These are phyloP conservation scores for Fusarium praegraminearum DNA, from an alignment of 2,329 filamentous ascomycete species.

Conservation along the genomic window DNA sequence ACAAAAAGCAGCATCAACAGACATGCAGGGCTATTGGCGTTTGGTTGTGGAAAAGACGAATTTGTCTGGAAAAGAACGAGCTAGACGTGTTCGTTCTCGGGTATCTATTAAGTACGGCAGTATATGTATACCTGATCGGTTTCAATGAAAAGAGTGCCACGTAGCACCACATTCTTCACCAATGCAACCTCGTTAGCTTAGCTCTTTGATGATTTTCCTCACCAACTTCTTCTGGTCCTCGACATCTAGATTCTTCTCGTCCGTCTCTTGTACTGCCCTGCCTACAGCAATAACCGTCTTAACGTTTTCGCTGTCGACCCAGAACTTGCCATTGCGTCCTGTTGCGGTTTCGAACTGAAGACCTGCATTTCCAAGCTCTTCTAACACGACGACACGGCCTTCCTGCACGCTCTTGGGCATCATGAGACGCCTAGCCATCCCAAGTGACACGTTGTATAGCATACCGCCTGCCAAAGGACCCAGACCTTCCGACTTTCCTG, in stretches of 20 bases:
- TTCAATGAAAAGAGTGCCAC: conserved; percentile 41
- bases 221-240: conserved; percentile 79
- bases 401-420: conserved; percentile 70
- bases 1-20: conserved; percentile 33
- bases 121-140: conserved; percentile 38
- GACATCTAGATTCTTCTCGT: conserved; percentile 72
- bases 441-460: conserved; percentile 83
- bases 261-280: conserved; percentile 80
- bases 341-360: conserved; percentile 93
- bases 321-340: conserved; percentile 90
- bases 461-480: conserved; percentile 88
- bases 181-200: conserved; percentile 55
- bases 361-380: conserved; percentile 80
- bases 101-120: conserved; percentile 45
- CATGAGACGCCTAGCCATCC: conserved; percentile 84
- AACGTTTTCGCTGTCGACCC: conserved; percentile 84
- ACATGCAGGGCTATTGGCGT: conserved; percentile 36
- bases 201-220: conserved; percentile 71
- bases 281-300: conserved; percentile 83
- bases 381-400: conserved; percentile 78
- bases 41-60: conserved; percentile 35
- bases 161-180: conserved; percentile 23
- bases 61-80: conserved; percentile 35
- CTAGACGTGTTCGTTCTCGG: conserved; percentile 40
- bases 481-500: conserved; percentile 88